A percentile compares a stretch with the other conserved stretches of the same genome.
phyloP scores from a whole-genome alignment of 805 yeast genomes.

The Lachancea lanzarotensis region DNA sequence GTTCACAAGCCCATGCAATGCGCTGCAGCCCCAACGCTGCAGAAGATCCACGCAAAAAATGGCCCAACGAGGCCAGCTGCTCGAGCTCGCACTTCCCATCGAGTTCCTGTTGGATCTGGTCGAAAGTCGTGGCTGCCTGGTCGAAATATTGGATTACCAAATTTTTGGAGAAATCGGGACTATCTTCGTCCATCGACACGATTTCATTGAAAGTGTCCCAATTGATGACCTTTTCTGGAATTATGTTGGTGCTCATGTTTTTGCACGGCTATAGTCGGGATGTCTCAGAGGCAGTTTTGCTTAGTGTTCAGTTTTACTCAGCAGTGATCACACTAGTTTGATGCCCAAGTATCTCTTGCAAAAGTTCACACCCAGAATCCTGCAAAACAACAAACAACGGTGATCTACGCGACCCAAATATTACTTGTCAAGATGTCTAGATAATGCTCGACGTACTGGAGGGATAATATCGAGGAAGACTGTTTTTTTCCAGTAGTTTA shows the following conservation, averaged over 20 bases:
- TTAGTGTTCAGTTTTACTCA: too few relatives aligned
- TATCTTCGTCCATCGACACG: constrained; percentile 93
- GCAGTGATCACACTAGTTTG: too few relatives aligned
- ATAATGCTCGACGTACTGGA: too few relatives aligned
- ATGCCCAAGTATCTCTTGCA: too few relatives aligned
- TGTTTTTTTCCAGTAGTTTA: too few relatives aligned
- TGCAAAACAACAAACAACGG: too few relatives aligned
- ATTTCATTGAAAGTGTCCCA: constrained; percentile 87
- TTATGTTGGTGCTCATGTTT: constrained; percentile 6
- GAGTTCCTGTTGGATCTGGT: constrained; percentile 50
- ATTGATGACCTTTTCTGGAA: constrained; percentile 60
- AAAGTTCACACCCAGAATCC: too few relatives aligned
- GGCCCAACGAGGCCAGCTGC: constrained; percentile 72
- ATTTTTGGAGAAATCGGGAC: constrained; percentile 77
- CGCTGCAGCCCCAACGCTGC: constrained; percentile 84
- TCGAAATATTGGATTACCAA: constrained; percentile 80
- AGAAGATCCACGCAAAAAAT: constrained; percentile 90
- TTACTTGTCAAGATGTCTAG: too few relatives aligned
- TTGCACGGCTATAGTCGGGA: background rate
- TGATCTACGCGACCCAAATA: too few relatives aligned
- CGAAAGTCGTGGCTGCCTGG: constrained; percentile 78
- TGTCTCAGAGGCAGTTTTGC: too few relatives aligned
- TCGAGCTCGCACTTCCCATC: constrained; percentile 40
- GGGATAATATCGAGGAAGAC: too few relatives aligned
- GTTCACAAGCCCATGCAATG: constrained; percentile 83